phyloP scores from a whole-genome alignment of 352 stramenopile species.

The Phytophthora meadii region DNA sequence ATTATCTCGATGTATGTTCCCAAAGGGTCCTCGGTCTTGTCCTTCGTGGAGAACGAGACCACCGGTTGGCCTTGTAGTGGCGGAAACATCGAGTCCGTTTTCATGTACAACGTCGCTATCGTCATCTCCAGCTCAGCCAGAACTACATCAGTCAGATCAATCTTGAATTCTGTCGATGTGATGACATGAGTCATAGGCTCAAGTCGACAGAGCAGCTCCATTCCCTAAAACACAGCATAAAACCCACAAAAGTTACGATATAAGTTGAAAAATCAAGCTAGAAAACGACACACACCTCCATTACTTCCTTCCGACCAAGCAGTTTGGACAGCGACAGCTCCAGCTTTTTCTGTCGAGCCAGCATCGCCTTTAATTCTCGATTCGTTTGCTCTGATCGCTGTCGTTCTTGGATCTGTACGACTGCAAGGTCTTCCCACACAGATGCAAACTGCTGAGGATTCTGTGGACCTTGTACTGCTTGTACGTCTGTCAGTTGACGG shows the following conservation, averaged over 20 bases:
- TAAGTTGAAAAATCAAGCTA: not conserved
- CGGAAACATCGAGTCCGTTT: slow-evolving; percentile 20
- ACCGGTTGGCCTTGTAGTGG: not conserved
- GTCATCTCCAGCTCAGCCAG: slow-evolving; percentile 19
- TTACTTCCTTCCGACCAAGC: slow-evolving; percentile 14
- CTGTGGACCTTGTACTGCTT: slow-evolving; percentile 1
- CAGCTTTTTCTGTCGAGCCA: slow-evolving; percentile 22
- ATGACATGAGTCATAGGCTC: slow-evolving; percentile 3
- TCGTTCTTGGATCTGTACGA: slow-evolving; percentile 19
- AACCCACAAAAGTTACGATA: not conserved
- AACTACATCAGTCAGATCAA: slow-evolving; percentile 15
- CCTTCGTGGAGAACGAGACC: slow-evolving; percentile 11
- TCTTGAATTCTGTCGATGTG: not conserved
- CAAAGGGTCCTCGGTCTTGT: slow-evolving; percentile 5
- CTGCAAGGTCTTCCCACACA: slow-evolving; percentile 22
- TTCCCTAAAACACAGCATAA: slow-evolving; percentile 11
- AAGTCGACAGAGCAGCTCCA: slow-evolving; percentile 15
- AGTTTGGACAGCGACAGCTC: slow-evolving; percentile 12
- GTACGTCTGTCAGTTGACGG: not conserved
- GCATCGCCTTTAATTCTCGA: slow-evolving; percentile 25
- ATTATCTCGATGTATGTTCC: slow-evolving; percentile 27
- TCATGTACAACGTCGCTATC: slow-evolving; percentile 3
- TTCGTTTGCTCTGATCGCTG: slow-evolving; percentile 29
- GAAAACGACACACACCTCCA: slow-evolving; percentile 15
- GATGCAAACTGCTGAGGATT: slow-evolving; percentile 4